These are phyloP conservation scores for Yamadazyma sp. DNA, from an alignment of 805 yeast genomes.

Conservation along the genomic window DNA sequence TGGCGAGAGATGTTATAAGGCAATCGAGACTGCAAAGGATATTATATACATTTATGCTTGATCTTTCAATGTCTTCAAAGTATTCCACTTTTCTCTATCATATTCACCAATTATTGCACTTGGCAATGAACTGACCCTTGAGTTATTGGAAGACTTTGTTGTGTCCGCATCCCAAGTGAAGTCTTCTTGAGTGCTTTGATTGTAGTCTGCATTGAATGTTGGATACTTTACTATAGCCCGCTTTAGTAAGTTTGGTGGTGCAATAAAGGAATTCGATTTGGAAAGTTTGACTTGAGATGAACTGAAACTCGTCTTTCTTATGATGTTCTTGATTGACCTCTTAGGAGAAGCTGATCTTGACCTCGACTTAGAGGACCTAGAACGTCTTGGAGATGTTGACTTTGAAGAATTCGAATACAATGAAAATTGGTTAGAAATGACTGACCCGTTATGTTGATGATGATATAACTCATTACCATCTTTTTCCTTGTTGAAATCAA, in stretches of 20 bases:
- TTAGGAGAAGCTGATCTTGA: conserved; percentile 12
- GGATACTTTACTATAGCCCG: conserved; percentile 15
- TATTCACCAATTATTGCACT: conserved; percentile 61
- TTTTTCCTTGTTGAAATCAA: conserved; percentile 8
- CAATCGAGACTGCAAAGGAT: too few species aligned
- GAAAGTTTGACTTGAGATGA: neutral
- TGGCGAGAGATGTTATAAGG: too few species aligned
- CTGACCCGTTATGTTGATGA: conserved; percentile 27
- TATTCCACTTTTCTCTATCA: conserved; percentile 64
- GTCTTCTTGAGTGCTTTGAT: conserved; percentile 2
- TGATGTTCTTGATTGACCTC: conserved; percentile 10
- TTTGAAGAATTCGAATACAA: conserved; percentile 26
- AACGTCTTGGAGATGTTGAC: conserved; percentile 31
- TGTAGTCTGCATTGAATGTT: neutral
- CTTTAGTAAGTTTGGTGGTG: conserved; percentile 16
- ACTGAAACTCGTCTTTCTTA: conserved; percentile 3
- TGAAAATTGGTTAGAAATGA: conserved; percentile 25
- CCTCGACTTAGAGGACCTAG: conserved; percentile 22
- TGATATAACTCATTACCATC: too few species aligned
- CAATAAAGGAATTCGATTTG: conserved; percentile 3
- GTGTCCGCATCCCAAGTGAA: conserved; percentile 28
- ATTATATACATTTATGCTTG: too few species aligned
- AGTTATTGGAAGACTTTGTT: conserved; percentile 31
- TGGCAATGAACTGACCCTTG: conserved; percentile 47
- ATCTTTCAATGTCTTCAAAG: conserved; percentile 37